phyloP scores from a whole-genome alignment of 1,284 basidiomycete species.

The Rhodotorula sp. region DNA sequence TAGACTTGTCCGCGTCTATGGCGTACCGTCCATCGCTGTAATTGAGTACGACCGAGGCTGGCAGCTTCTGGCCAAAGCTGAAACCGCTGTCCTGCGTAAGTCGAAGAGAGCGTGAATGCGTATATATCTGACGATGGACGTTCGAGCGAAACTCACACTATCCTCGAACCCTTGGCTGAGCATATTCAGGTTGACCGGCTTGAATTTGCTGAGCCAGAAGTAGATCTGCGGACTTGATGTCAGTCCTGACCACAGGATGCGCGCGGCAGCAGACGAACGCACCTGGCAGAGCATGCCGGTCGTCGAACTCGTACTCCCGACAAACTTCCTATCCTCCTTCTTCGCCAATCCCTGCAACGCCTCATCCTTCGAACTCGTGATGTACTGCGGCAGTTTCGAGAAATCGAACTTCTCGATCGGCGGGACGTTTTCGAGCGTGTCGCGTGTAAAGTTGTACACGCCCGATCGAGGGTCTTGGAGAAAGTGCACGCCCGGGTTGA shows the following conservation, averaged over 20 bases:
- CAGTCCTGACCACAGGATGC: not conserved
- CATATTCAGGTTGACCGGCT: conserved; percentile 45
- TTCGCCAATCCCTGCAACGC: conserved; percentile 67
- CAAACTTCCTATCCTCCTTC: conserved; percentile 62
- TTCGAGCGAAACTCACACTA: not conserved
- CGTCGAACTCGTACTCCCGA: conserved; percentile 67
- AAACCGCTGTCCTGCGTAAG: conserved; percentile 61
- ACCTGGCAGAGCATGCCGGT: conserved; percentile 40
- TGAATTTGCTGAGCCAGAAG: conserved; percentile 53
- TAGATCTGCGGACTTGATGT: conserved; percentile 64
- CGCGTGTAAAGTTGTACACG: conserved; percentile 86
- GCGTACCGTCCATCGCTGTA: conserved; percentile 64
- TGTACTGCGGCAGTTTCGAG: conserved; percentile 70
- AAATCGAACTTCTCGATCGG: conserved; percentile 88
- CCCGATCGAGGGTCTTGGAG: conserved; percentile 79
- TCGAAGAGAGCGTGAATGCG: not conserved
- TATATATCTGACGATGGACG: not conserved
- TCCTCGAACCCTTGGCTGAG: conserved; percentile 37
- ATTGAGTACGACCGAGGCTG: conserved; percentile 68
- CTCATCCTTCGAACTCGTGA: conserved; percentile 75
- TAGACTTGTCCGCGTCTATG: conserved; percentile 68
- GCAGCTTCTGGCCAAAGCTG: conserved; percentile 76
- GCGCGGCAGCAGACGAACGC: not conserved
- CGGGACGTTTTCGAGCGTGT: conserved; percentile 58
- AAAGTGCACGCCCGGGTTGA: conserved; percentile 91